A percentile compares a stretch with the other conserved stretches of the same genome.
Evolutionary conservation across 305 asterid genomes (phyloP).

Genomic region (Fraxinus sp.): DNA sequence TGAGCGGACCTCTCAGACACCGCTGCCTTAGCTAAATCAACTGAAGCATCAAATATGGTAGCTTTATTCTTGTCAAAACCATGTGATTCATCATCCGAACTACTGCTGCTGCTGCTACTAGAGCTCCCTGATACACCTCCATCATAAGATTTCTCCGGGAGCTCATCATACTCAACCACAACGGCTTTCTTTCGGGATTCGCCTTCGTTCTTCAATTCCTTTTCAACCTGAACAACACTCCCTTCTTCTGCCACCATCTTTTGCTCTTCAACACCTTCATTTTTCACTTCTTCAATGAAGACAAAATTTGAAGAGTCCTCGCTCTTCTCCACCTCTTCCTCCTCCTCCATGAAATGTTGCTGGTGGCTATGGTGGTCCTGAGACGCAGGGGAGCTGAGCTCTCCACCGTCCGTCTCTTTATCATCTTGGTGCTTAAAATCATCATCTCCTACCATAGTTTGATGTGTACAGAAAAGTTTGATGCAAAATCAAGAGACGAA

Average conservation of each 20-base stretch:
- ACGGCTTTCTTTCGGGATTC: constrained; percentile 14
- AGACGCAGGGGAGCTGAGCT: constrained; percentile 19
- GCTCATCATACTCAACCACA: constrained; percentile 19
- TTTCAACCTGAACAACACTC: constrained; percentile 36
- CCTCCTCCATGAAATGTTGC: background rate
- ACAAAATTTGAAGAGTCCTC: background rate
- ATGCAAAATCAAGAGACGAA: constrained; percentile 3
- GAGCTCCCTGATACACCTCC: constrained; percentile 44
- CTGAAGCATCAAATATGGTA: constrained; percentile 18
- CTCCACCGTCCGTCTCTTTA: constrained; percentile 24
- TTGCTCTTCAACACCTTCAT: background rate
- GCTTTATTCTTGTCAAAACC: constrained; percentile 21
- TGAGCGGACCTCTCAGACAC: constrained; percentile 9
- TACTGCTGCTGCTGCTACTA: constrained; percentile 15
- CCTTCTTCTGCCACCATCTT: constrained; percentile 3
- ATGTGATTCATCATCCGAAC: constrained; percentile 43
- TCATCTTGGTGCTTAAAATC: constrained; percentile 34
- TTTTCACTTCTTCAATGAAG: constrained; percentile 3
- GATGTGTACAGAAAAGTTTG: constrained; percentile 26
- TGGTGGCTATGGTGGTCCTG: constrained; percentile 10
- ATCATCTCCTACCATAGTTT: constrained; percentile 37
- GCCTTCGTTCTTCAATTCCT: constrained; percentile 30
- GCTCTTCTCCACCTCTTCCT: constrained; percentile 13
- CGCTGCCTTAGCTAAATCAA: constrained; percentile 8
- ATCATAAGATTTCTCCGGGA: constrained; percentile 17